These are phyloP conservation scores for Phaffomyces opuntiae DNA, from an alignment of 805 yeast species.

Conservation along the genomic window DNA sequence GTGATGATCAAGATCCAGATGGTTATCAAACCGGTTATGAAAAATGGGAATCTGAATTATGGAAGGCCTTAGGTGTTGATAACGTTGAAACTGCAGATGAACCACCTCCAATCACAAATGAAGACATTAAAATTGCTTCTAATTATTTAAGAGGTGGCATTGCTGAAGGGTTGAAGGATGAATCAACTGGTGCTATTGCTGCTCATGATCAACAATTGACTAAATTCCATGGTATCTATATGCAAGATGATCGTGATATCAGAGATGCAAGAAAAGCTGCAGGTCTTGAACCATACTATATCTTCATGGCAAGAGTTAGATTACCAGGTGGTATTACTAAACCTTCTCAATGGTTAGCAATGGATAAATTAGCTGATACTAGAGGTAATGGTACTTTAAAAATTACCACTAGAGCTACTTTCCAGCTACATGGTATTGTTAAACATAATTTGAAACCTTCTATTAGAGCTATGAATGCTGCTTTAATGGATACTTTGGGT, in stretches of 20 bases:
- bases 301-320: slow-evolving; percentile 96
- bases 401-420: slow-evolving; percentile 94
- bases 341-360: slow-evolving; percentile 81
- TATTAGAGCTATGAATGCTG: slow-evolving; percentile 87
- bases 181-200: slow-evolving; percentile 82
- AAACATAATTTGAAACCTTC: slow-evolving; percentile 85
- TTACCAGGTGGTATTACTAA: slow-evolving; percentile 89
- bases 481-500: slow-evolving; percentile 87
- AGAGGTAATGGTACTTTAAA: slow-evolving; percentile 92
- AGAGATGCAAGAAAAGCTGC: slow-evolving; percentile 88
- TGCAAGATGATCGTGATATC: slow-evolving; percentile 97
- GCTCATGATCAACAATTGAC: slow-evolving; percentile 92
- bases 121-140: slow-evolving; percentile 87
- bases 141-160: slow-evolving; percentile 90
- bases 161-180: slow-evolving; percentile 75
- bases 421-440: slow-evolving; percentile 91
- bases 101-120: slow-evolving; percentile 90
- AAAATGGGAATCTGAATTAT: slow-evolving; percentile 75
- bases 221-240: slow-evolving; percentile 95
- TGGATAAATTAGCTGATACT: slow-evolving; percentile 73
- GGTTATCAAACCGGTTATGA: slow-evolving; percentile 90
- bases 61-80: slow-evolving; percentile 89
- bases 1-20: slow-evolving; percentile 97
- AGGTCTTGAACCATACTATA: slow-evolving; percentile 91
- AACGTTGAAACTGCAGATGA: slow-evolving; percentile 76